Evolutionary conservation across 176 grass and related monocot species (phyloP), one percentile per base, ranked within the genome.

Genomic region (Bolboschoenus planiculmis): DNA sequence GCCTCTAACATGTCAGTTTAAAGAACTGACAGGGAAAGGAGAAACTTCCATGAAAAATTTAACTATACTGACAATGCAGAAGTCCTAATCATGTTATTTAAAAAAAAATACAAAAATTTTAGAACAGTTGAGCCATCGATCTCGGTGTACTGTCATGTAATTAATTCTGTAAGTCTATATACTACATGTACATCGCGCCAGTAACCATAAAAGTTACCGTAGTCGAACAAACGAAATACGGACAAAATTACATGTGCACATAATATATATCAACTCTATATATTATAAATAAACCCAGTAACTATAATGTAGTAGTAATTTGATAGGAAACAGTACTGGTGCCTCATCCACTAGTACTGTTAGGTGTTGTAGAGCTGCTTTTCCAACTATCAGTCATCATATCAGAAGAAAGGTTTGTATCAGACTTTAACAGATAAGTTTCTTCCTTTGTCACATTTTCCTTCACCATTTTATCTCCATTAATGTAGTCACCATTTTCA

Each of bases 281-380:
- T 44, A 35, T 3, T 34, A 34, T 63, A 64, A 13, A 64, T 63
- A 18, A 27, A 20, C 37, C 37, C 35, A 23, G 66, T 4, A 70
- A 70, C 18, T 7, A 70, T 23, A 40, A 68, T 24, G 20, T 44
- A 71, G n/a, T 24, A n/a, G 31, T 39, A 37, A 67, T 39, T 48
- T 10, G 42, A 48, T 1, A 16, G 33, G 0, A 46, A 7, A 66
- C 35, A 66, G 20, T 66, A 7, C 40, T 5, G 27, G 24, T 50
- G 24, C 71, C 42, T 90, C 57, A 94, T 73, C 40, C 78, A 35
- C 95, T 91, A 79, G 82, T 33, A 30, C n/a, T n/a, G n/a, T 85
- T 92, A 16, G 90, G 87, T 24, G 87, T 82, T 3, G n/a, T 88
- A 36, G 87, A 85, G 11, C 79, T 79, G 62, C 90, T 93, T 33